phyloP scores from a whole-genome alignment of 768 basidiomycete species.

The Phlebiopsis gigantea region DNA sequence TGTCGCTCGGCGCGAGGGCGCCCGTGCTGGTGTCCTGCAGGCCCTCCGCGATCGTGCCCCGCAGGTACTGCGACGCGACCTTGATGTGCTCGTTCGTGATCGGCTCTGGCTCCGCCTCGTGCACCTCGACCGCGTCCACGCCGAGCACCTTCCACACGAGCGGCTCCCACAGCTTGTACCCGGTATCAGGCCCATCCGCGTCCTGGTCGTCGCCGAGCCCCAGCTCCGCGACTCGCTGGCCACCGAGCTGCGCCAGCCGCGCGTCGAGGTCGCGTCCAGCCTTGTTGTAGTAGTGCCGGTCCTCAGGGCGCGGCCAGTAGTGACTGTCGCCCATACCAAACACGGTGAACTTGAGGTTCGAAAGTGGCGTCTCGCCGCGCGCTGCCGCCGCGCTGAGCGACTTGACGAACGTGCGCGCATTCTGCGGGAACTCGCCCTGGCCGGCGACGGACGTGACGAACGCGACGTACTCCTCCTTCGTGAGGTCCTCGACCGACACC shows the following conservation, averaged over 20 bases:
- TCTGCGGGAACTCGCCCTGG: slow-evolving; percentile 97
- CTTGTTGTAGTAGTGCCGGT: slow-evolving; percentile 98
- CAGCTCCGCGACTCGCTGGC: slow-evolving; percentile 62
- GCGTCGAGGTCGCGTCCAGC: slow-evolving; percentile 86
- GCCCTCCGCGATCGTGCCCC: slow-evolving; percentile 93
- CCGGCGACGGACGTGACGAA: slow-evolving; percentile 93
- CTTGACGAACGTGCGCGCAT: slow-evolving; percentile 88
- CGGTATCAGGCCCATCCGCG: slow-evolving; percentile 92
- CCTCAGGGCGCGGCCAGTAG: slow-evolving; percentile 97
- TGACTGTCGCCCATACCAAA: slow-evolving; percentile 98
- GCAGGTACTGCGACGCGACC: slow-evolving; percentile 87
- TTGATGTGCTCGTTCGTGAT: slow-evolving; percentile 99
- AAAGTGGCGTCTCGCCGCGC: slow-evolving; percentile 53
- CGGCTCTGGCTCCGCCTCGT: slow-evolving; percentile 90
- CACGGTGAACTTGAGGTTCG: slow-evolving; percentile 71
- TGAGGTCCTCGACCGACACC: slow-evolving; percentile 66
- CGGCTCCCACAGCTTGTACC: slow-evolving; percentile 96
- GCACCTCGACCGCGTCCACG: slow-evolving; percentile 82
- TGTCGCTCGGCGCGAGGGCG: slow-evolving; percentile 86
- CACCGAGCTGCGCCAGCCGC: slow-evolving; percentile 75
- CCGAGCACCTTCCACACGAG: slow-evolving; percentile 91
- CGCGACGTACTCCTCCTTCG: slow-evolving; percentile 58
- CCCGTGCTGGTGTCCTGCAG: slow-evolving; percentile 82
- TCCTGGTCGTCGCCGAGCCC: slow-evolving; percentile 98
- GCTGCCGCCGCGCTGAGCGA: slow-evolving; percentile 62